Percentiles rank a stretch among this genome's conserved stretches.
phyloP scores from a whole-genome alignment of 371 early-diverging fungal species.

The Aphelidium insulamus region DNA sequence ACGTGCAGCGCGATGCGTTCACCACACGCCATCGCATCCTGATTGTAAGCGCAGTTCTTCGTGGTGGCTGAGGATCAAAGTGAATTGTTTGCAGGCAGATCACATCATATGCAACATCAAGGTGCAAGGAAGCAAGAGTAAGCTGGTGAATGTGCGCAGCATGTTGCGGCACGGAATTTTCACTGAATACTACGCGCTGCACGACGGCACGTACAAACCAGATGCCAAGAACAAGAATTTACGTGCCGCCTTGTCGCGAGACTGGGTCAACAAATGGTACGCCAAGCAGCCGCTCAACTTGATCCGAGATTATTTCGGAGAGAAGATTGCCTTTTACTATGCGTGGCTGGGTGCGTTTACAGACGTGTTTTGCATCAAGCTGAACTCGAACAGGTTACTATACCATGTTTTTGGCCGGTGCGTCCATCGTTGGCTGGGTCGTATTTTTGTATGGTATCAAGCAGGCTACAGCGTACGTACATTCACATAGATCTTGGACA shows the following conservation, averaged over 20 bases:
- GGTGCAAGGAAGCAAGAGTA: too few species aligned
- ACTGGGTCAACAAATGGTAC: slow-evolving; percentile 5
- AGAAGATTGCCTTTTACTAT: slow-evolving; percentile 19
- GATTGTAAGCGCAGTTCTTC: too few species aligned
- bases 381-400: too few species aligned
- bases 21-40: too few species aligned
- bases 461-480: slow-evolving; percentile 3
- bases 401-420: slow-evolving; percentile 16
- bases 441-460: slow-evolving; percentile 20
- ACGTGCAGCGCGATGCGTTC: too few species aligned
- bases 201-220: slow-evolving; percentile 12
- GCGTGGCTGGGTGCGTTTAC: too few species aligned
- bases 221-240: slow-evolving; percentile 2
- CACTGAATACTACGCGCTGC: slow-evolving; percentile 10
- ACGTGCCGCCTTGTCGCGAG: slow-evolving; percentile 7
- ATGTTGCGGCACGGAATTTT: slow-evolving; percentile 7
- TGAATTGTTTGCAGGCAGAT: too few species aligned
- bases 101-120: too few species aligned
- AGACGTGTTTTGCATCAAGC: too few species aligned
- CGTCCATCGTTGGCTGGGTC: slow-evolving; percentile 16
- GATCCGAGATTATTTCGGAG: slow-evolving; percentile 20
- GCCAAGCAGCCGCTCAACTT: slow-evolving; percentile 11
- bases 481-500: not conserved
- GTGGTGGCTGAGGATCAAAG: too few species aligned
- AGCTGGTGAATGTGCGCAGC: too few species aligned